These are phyloP conservation scores for Brassica balearica DNA, from an alignment of 441 rosid genomes.

Conservation along the genomic window DNA sequence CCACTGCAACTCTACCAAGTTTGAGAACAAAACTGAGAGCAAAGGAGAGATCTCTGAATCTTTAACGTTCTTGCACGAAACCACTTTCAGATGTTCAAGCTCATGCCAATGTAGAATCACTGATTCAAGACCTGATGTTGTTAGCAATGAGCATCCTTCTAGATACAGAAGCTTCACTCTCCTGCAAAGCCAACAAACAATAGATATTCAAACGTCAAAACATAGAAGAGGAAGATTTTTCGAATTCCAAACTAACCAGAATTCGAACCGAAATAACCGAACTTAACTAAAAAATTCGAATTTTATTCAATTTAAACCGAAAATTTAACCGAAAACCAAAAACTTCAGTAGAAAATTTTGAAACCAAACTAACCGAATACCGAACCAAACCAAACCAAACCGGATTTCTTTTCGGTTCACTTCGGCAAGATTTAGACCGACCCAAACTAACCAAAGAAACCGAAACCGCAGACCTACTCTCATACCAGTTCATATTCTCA, in stretches of 20 bases:
- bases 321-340: no score
- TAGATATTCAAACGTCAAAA: not conserved
- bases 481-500: not conserved
- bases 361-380: no score
- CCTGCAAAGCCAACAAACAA: conserved; percentile 45
- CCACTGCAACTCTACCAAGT: conserved; percentile 68
- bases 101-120: conserved; percentile 65
- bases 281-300: no score
- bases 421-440: no score
- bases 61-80: conserved; percentile 67
- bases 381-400: no score
- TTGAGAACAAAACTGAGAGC: conserved; percentile 59
- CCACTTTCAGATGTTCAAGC: conserved; percentile 59
- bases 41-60: conserved; percentile 63
- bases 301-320: no score
- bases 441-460: no score
- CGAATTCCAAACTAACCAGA: no score
- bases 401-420: no score
- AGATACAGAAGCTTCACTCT: conserved; percentile 60
- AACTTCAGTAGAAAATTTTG: no score
- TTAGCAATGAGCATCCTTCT: conserved; percentile 69
- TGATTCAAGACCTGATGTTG: conserved; percentile 65
- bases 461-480: no score
- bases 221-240: not conserved
- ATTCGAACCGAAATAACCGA: no score